A percentile compares a stretch with the other conserved stretches of the same genome.
phyloP scores from a whole-genome alignment of 2,329 filamentous ascomycete species.

The Talaromyces marneffei region DNA sequence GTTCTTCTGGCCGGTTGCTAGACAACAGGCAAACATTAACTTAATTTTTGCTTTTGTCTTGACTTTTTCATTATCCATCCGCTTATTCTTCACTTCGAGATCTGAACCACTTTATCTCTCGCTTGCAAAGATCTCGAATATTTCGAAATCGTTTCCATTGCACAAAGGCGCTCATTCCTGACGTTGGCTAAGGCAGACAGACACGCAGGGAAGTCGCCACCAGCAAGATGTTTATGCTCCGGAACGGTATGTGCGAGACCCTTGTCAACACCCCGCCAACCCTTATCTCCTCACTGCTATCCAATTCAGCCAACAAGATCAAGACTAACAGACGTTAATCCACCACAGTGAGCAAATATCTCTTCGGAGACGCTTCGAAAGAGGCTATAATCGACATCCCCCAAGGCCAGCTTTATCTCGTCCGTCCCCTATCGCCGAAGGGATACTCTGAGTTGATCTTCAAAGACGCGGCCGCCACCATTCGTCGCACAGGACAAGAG shows the following conservation, averaged over 20 bases:
- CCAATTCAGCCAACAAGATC: neutral
- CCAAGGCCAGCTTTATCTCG: slow-evolving; percentile 94
- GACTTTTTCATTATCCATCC: neutral
- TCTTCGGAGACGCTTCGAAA: slow-evolving; percentile 83
- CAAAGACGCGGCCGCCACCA: slow-evolving; percentile 88
- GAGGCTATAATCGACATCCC: slow-evolving; percentile 91
- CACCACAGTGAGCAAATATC: slow-evolving; percentile 72
- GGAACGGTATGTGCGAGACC: slow-evolving; percentile 47
- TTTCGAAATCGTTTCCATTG: neutral
- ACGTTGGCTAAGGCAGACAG: neutral
- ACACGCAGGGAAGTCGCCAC: slow-evolving; percentile 20
- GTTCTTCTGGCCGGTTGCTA: slow-evolving; percentile 12
- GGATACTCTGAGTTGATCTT: slow-evolving; percentile 99
- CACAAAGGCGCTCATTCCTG: neutral
- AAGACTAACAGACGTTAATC: slow-evolving; percentile 4
- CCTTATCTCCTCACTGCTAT: slow-evolving; percentile 17
- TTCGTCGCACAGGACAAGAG: slow-evolving; percentile 87
- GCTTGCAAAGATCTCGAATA: neutral
- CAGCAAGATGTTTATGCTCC: slow-evolving; percentile 51
- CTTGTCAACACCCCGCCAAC: slow-evolving; percentile 20
- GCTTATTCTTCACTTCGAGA: neutral
- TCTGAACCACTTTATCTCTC: neutral
- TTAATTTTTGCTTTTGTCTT: neutral
- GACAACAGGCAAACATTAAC: slow-evolving; percentile 13
- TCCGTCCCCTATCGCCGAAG: slow-evolving; percentile 89